Conservation (phyloP, 306 rosid genomes). For the Cyclanthera cordifolia region DNA sequence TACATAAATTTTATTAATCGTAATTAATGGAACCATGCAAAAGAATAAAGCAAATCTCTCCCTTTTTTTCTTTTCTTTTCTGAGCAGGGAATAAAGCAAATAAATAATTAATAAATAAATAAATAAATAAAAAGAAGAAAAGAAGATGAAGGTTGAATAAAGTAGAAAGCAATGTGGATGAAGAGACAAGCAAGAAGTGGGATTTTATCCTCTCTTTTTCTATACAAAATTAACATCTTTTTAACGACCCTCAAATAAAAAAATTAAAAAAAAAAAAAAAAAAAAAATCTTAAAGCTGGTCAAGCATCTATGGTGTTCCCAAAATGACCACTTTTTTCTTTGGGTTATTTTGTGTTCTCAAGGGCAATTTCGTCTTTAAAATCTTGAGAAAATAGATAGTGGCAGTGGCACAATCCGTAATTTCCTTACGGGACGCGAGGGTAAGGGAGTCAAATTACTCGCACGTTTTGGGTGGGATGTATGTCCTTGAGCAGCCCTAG, state of each 20-base stretch:
- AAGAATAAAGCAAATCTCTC: not conserved
- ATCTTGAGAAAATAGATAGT: not conserved
- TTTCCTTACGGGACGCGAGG: not conserved
- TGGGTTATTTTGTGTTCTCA: not conserved
- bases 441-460: not conserved
- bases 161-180: conserved; percentile 18
- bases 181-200: conserved; percentile 60
- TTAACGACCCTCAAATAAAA: not conserved
- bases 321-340: not conserved
- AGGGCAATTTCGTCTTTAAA: not conserved
- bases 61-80: not conserved
- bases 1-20: not conserved
- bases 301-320: not conserved
- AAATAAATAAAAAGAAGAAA: not conserved
- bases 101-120: no score
- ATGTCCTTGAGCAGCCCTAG: conserved; percentile 75
- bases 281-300: not conserved
- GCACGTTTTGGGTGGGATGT: conserved; percentile 27
- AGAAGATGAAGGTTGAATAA: conserved; percentile 6
- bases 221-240: not conserved
- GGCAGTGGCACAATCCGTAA: not conserved
- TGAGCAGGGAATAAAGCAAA: conserved; percentile 3
- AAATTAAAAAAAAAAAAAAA: not conserved
- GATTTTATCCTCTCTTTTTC: conserved; percentile 17
- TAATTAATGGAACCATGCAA: conserved; percentile 5